Conservation (phyloP, 768 basidiomycete species). For the Harrya chromipes region DNA sequence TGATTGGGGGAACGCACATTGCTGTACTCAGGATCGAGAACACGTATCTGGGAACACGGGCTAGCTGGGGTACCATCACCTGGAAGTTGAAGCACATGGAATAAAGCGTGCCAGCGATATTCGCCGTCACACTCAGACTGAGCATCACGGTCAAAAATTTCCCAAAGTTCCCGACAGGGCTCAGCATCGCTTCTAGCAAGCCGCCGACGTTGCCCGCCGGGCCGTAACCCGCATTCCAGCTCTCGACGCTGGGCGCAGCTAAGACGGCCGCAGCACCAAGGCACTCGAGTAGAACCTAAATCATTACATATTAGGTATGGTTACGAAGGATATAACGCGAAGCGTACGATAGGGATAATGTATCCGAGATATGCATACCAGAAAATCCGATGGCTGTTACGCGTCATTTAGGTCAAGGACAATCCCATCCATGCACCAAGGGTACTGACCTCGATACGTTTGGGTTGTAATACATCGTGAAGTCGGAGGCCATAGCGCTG, state of each 20-base stretch:
- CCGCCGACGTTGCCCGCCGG: constrained; percentile 58
- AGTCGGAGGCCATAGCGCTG: constrained; percentile 63
- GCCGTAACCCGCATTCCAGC: constrained; percentile 55
- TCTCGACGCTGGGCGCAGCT: constrained; percentile 50
- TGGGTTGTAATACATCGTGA: constrained; percentile 65
- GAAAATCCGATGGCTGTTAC: constrained; percentile 55
- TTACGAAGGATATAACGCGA: constrained; percentile 12
- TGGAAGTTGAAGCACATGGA: constrained; percentile 75
- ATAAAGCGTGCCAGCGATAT: constrained; percentile 83
- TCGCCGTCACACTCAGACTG: constrained; percentile 73
- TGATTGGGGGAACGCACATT: constrained; percentile 45
- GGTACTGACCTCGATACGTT: constrained; percentile 52
- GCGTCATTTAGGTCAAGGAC: constrained; percentile 7
- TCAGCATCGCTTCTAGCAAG: constrained; percentile 57
- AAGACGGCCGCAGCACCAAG: constrained; percentile 68
- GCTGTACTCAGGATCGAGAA: constrained; percentile 64
- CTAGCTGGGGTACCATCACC: constrained; percentile 57
- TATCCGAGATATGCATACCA: constrained; percentile 64
- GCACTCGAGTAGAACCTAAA: constrained; percentile 42
- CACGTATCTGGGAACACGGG: constrained; percentile 63
- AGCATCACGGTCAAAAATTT: constrained; percentile 71
- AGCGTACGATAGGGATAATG: constrained; percentile 54
- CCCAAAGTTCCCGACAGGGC: constrained; percentile 61
- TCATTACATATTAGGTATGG: background rate
- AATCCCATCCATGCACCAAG: background rate